A percentile compares a stretch with the other conserved stretches of the same genome.
These are phyloP conservation scores for Aspergillus thermomutatus DNA, from an alignment of 2,329 filamentous ascomycete species.

Conservation along the genomic window DNA sequence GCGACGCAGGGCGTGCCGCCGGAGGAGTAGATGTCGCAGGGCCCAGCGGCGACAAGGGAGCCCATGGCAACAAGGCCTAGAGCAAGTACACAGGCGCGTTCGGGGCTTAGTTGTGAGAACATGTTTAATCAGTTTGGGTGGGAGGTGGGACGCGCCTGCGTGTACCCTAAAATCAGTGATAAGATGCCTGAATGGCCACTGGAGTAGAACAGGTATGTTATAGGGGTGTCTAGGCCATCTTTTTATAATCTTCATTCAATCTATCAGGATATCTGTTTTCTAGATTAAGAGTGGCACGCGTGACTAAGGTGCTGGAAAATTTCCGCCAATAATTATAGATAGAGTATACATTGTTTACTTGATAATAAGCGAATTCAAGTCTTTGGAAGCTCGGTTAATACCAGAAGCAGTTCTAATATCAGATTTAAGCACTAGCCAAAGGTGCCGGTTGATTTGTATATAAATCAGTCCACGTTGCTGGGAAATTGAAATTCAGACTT, in stretches of 20 bases:
- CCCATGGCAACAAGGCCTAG: conserved; percentile 35
- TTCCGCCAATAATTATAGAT: too few species aligned
- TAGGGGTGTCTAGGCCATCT: not conserved
- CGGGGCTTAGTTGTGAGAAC: conserved; percentile 26
- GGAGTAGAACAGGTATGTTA: not conserved
- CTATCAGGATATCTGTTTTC: too few species aligned
- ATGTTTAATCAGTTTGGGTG: conserved; percentile 23
- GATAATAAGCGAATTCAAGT: too few species aligned
- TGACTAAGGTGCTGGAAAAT: too few species aligned
- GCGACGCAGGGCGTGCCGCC: conserved; percentile 62
- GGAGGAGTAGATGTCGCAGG: conserved; percentile 60
- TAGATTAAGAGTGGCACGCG: too few species aligned
- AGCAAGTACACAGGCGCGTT: conserved; percentile 24
- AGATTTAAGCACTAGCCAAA: too few species aligned
- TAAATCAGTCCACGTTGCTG: not conserved
- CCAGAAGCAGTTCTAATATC: too few species aligned
- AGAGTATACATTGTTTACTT: too few species aligned
- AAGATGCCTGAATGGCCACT: not conserved
- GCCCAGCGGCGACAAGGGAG: conserved; percentile 50
- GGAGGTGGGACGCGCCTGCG: not conserved
- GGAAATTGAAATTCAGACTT: not conserved
- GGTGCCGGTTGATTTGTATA: not conserved
- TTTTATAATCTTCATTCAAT: not conserved
- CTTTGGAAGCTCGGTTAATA: too few species aligned
- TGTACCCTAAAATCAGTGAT: not conserved